Percentiles rank a stretch among this genome's conserved stretches.
phyloP scores from a whole-genome alignment of 2,329 filamentous ascomycete species.

The Penicillium sp. region DNA sequence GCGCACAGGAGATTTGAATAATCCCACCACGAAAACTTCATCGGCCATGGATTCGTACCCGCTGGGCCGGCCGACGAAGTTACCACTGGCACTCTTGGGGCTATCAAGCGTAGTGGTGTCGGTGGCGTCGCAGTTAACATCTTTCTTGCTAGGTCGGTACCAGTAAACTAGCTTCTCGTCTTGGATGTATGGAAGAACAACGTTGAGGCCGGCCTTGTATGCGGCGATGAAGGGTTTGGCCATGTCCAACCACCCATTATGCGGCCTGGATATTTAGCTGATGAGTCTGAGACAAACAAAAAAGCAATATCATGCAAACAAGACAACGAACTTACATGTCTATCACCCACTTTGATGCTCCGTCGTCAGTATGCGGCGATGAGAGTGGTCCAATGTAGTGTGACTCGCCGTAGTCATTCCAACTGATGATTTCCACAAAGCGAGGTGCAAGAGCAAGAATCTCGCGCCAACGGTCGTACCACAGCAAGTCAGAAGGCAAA shows the following conservation, averaged over 20 bases:
- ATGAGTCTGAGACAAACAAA: not conserved
- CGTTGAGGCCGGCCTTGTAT: slow-evolving; percentile 50
- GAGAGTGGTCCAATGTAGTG: slow-evolving; percentile 57
- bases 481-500: slow-evolving; percentile 49
- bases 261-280: slow-evolving; percentile 42
- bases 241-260: slow-evolving; percentile 57
- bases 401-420: slow-evolving; percentile 59
- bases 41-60: slow-evolving; percentile 56
- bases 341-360: slow-evolving; percentile 53
- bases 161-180: slow-evolving; percentile 58
- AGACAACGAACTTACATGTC: slow-evolving; percentile 44
- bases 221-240: slow-evolving; percentile 57
- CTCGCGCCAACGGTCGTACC: slow-evolving; percentile 47
- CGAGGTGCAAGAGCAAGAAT: slow-evolving; percentile 50
- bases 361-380: slow-evolving; percentile 16
- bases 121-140: slow-evolving; percentile 54
- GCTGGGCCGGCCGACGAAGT: slow-evolving; percentile 55
- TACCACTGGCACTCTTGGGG: slow-evolving; percentile 50
- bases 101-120: slow-evolving; percentile 50
- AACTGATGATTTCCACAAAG: slow-evolving; percentile 53
- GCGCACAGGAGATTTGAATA: slow-evolving; percentile 50
- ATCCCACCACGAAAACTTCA: slow-evolving; percentile 55
- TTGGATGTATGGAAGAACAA: slow-evolving; percentile 43
- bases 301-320: not conserved
- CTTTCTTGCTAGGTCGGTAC: slow-evolving; percentile 55